Percentiles rank a stretch among this genome's conserved stretches.
These are phyloP conservation scores for Pisolithus tinctorius DNA, from an alignment of 768 basidiomycete species.

Conservation along the genomic window DNA sequence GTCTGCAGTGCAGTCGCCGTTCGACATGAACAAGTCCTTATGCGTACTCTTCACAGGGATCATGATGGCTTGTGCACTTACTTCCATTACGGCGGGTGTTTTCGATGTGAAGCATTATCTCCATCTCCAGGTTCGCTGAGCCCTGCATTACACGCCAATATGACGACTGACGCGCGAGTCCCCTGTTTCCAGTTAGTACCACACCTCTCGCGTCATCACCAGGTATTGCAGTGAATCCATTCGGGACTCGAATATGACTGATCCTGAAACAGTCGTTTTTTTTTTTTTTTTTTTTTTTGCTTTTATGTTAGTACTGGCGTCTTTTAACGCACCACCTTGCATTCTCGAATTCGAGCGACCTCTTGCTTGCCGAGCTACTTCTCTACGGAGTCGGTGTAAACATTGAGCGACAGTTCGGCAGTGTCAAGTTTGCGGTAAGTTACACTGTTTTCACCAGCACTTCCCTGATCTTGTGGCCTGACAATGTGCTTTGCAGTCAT, in stretches of 20 bases:
- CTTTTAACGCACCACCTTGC: slow-evolving; percentile 65
- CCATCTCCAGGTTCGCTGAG: slow-evolving; percentile 63
- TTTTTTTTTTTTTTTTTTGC: not conserved
- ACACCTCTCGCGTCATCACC: slow-evolving; percentile 84
- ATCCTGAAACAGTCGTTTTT: slow-evolving; percentile 26
- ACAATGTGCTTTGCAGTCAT: slow-evolving; percentile 49
- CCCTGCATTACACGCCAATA: slow-evolving; percentile 2
- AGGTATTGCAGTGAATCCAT: slow-evolving; percentile 40
- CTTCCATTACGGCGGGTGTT: slow-evolving; percentile 68
- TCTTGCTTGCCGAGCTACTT: slow-evolving; percentile 69
- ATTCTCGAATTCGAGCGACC: slow-evolving; percentile 80
- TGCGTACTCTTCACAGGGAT: slow-evolving; percentile 42
- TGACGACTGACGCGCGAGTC: slow-evolving; percentile 1
- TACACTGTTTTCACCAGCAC: not conserved
- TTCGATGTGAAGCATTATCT: slow-evolving; percentile 88
- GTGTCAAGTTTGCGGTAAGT: slow-evolving; percentile 79
- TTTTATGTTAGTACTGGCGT: slow-evolving; percentile 71
- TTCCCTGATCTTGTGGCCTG: slow-evolving; percentile 1
- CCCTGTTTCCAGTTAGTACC: slow-evolving; percentile 57
- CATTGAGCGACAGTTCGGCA: slow-evolving; percentile 83
- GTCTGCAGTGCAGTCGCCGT: slow-evolving; percentile 27
- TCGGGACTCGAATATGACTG: slow-evolving; percentile 12
- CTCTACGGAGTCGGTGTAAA: slow-evolving; percentile 64
- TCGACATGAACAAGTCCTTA: not conserved
- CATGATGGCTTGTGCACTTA: slow-evolving; percentile 65